Evolutionary conservation across 306 rosid species (phyloP).

Genomic region (Corylus heterophylla): DNA sequence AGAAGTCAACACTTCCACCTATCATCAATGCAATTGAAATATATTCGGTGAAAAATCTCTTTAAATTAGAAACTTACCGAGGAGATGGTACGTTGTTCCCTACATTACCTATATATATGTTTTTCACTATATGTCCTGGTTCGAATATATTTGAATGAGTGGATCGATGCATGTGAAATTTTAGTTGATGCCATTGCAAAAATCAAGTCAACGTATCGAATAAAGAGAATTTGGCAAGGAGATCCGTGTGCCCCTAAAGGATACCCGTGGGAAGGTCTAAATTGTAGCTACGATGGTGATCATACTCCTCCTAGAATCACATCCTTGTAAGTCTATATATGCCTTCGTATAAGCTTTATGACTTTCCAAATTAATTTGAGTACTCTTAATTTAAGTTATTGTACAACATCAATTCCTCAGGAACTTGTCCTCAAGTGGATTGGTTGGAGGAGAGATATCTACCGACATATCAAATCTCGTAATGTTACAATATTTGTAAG

Average conservation of each 20-base stretch:
- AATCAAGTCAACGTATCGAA: no score
- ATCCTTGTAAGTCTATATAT: no score
- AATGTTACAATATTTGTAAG: constrained; percentile 51
- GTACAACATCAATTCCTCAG: constrained; percentile 30
- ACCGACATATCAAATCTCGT: constrained; percentile 37
- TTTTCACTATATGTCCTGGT: no score
- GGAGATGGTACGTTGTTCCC: constrained; percentile 30
- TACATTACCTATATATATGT: neutral
- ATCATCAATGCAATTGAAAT: constrained; percentile 41
- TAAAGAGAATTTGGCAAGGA: no score
- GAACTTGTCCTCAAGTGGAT: constrained; percentile 46
- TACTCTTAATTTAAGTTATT: neutral
- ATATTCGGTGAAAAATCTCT: constrained; percentile 16
- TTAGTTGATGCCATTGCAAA: no score
- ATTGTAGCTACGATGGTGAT: constrained; percentile 29
- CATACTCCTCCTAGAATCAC: neutral
- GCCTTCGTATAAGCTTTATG: neutral
- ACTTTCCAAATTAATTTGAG: neutral
- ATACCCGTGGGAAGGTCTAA: constrained; percentile 5
- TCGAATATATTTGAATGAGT: no score
- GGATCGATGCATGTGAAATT: no score
- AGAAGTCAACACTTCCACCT: constrained; percentile 44
- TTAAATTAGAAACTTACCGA: constrained; percentile 30
- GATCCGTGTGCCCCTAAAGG: no score
- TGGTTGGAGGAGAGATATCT: constrained; percentile 42